A percentile compares a stretch with the other conserved stretches of the same genome.
phyloP scores from a whole-genome alignment of 805 yeast genomes.

The Wickerhamomyces silvicola region DNA sequence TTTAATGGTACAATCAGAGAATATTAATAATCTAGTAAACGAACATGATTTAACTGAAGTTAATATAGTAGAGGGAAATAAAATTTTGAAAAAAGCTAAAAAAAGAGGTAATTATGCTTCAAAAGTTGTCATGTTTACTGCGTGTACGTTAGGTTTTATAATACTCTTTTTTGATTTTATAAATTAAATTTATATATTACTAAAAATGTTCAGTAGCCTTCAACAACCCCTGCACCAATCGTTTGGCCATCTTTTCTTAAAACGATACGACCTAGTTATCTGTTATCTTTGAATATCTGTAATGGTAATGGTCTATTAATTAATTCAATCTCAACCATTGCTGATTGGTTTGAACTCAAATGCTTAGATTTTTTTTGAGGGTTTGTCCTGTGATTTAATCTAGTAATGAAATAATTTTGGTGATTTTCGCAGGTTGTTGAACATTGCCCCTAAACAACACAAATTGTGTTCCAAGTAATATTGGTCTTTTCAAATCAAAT shows the following conservation, averaged over 20 bases:
- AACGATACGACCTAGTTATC: constrained; percentile 95
- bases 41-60: constrained; percentile 60
- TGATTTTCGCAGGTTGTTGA: constrained; percentile 87
- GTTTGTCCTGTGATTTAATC: constrained; percentile 93
- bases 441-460: constrained; percentile 91
- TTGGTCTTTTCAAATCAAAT: constrained; percentile 90
- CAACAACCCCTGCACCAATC: constrained; percentile 99
- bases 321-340: constrained; percentile 84
- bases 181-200: constrained; percentile 16
- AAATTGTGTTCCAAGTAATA: constrained; percentile 87
- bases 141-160: constrained; percentile 49
- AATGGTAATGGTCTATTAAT: constrained; percentile 85
- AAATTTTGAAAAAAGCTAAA: constrained; percentile 62
- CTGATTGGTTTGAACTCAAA: constrained; percentile 95
- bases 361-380: constrained; percentile 86
- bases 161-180: constrained; percentile 50
- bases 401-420: constrained; percentile 71
- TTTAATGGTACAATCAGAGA: constrained; percentile 64
- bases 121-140: constrained; percentile 45
- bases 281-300: constrained; percentile 90
- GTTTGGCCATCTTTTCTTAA: constrained; percentile 99
- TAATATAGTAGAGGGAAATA: constrained; percentile 68
- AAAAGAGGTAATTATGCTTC: constrained; percentile 57
- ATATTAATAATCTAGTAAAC: constrained; percentile 54
- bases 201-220: constrained; percentile 27